Conservation (phyloP, 2,329 filamentous ascomycete species). For the Scleromitrula shiraiana region DNA sequence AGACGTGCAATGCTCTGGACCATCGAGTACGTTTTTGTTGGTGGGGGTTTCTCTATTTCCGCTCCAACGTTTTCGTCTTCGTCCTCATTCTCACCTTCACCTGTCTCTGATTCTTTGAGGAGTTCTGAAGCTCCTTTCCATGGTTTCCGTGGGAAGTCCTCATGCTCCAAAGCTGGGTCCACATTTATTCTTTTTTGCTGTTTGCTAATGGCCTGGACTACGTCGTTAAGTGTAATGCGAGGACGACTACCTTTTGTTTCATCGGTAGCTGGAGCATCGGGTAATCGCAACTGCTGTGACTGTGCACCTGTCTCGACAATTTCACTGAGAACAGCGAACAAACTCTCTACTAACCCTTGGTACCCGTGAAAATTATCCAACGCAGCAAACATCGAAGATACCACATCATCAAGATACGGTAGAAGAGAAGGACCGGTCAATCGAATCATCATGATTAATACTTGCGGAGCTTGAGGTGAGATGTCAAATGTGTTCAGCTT, state of each 20-base stretch:
- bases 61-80: constrained; percentile 27
- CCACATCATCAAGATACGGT: constrained; percentile 84
- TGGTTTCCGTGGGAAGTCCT: constrained; percentile 28
- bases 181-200: constrained; percentile 24
- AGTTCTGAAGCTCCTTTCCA: constrained; percentile 32
- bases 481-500: constrained; percentile 89
- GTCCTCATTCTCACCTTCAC: constrained; percentile 8
- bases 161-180: constrained; percentile 3
- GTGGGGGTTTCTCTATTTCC: constrained; percentile 51
- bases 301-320: constrained; percentile 76
- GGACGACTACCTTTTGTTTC: constrained; percentile 38
- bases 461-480: constrained; percentile 82
- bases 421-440: constrained; percentile 75
- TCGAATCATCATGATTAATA: constrained; percentile 88
- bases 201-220: constrained; percentile 52
- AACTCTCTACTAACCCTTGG: constrained; percentile 69
- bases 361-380: constrained; percentile 97
- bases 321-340: constrained; percentile 76
- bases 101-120: constrained; percentile 26
- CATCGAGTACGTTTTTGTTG: constrained; percentile 71
- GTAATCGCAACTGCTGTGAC: constrained; percentile 39
- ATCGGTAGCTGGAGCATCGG: constrained; percentile 21
- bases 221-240: constrained; percentile 34
- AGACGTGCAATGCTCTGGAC: constrained; percentile 74
- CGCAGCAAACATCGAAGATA: constrained; percentile 84